Evolutionary conservation across 2,329 filamentous ascomycete species (phyloP).

Genomic region (Penicillium hesseltinei): DNA sequence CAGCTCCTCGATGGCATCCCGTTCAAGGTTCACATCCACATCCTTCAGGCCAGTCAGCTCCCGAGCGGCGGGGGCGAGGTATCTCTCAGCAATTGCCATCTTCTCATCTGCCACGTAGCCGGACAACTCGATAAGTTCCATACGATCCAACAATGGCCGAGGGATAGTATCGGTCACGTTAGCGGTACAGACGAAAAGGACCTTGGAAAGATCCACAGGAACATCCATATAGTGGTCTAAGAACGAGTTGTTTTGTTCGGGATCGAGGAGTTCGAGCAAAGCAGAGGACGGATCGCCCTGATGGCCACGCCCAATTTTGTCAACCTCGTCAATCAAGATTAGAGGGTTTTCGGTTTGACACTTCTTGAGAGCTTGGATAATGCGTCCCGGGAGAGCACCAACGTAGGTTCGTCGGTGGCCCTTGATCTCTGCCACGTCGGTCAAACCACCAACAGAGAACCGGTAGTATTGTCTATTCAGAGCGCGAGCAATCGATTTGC

Average conservation of each 20-base stretch:
- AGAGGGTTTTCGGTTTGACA: slow-evolving; percentile 98
- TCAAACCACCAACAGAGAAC: slow-evolving; percentile 95
- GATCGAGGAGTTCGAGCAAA: slow-evolving; percentile 87
- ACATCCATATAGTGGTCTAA: slow-evolving; percentile 98
- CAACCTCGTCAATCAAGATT: slow-evolving; percentile 93
- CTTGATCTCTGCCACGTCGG: slow-evolving; percentile 98
- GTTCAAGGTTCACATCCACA: slow-evolving; percentile 81
- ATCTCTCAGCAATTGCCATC: slow-evolving; percentile 94
- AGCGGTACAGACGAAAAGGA: slow-evolving; percentile 96
- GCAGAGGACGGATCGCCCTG: slow-evolving; percentile 96
- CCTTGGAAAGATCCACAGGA: slow-evolving; percentile 93
- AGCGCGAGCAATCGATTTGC: slow-evolving; percentile 93
- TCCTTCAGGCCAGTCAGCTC: slow-evolving; percentile 87
- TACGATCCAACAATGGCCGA: slow-evolving; percentile 85
- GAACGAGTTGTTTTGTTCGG: slow-evolving; percentile 96
- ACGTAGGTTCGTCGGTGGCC: slow-evolving; percentile 96
- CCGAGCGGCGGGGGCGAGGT: slow-evolving; percentile 90
- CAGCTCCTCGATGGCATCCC: slow-evolving; percentile 87
- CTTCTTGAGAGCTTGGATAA: slow-evolving; percentile 98
- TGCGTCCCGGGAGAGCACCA: slow-evolving; percentile 88
- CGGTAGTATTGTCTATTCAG: slow-evolving; percentile 96
- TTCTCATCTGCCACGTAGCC: slow-evolving; percentile 98
- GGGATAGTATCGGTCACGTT: slow-evolving; percentile 99
- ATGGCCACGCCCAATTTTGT: slow-evolving; percentile 95
- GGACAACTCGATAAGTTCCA: slow-evolving; percentile 95